Evolutionary conservation across 306 rosid species (phyloP).

Genomic region (Gastrolobium bilobum): DNA sequence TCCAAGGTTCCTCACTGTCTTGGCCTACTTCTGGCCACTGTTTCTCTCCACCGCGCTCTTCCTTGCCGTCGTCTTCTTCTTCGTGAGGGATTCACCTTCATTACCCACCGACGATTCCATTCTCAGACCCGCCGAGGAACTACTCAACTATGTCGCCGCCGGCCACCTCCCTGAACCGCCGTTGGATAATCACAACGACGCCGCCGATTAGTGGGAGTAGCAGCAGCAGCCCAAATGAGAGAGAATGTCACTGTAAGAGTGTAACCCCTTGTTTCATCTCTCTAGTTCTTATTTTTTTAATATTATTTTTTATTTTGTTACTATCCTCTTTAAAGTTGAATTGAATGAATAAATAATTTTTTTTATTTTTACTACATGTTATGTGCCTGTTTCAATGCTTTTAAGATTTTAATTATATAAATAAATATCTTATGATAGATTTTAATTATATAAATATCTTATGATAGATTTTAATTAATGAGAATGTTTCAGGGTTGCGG

Average conservation of each 20-base stretch:
- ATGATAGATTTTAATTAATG: neutral
- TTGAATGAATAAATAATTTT: neutral
- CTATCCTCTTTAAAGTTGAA: neutral
- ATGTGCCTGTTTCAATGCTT: neutral
- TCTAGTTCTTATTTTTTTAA: neutral
- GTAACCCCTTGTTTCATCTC: neutral
- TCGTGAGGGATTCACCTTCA: constrained; percentile 55
- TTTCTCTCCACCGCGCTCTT: constrained; percentile 78
- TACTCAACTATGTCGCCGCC: constrained; percentile 78
- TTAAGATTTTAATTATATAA: neutral
- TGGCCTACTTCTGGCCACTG: constrained; percentile 86
- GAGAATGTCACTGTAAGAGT: neutral
- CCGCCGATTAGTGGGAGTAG: constrained; percentile 35
- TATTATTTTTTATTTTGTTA: neutral
- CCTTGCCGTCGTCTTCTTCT: constrained; percentile 61
- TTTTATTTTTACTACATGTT: too few relatives aligned
- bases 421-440: neutral
- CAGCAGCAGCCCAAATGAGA: neutral
- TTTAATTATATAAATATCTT: neutral
- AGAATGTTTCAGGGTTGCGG: constrained; percentile 26
- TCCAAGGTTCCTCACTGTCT: constrained; percentile 60
- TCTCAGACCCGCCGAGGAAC: constrained; percentile 62
- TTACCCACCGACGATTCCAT: constrained; percentile 41
- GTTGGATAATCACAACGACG: constrained; percentile 43
- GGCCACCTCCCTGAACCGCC: constrained; percentile 57